Evolutionary conservation across 768 basidiomycete species (phyloP), one percentile per base, ranked within the genome.

Genomic region (Hypsizygus marmoreus): DNA sequence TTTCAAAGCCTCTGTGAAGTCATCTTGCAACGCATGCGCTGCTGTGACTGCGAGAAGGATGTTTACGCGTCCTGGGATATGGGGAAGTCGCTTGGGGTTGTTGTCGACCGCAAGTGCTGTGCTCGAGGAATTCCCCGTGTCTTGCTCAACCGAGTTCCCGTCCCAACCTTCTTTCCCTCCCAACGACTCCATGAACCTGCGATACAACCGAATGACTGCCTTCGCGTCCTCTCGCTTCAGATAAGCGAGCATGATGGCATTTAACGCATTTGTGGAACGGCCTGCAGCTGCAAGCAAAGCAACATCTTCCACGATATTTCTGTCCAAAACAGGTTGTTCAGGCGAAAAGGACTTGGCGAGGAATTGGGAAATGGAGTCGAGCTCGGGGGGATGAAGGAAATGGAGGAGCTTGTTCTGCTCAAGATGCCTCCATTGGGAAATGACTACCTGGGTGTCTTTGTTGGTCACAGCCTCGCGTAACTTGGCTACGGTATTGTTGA

Each of bases 11-110:
- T 62, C 71, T n/a, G 65, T 55, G 53, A 90, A 88, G n/a, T 74
- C 70, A 55, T 79, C 67, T 23, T 70, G 64, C 59, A 81, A 74
- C 4, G 84, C 82, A 59, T 81, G 67, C 12, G 89, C 89, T 16
- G 79, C 69, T n/a, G 80, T 65, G 5, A 72, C 81, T 9, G 72
- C 72, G 24, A 85, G 69, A 19, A 86, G 64, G 24, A 83, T 49
- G 1, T 67, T 56, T 24, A 64, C 57, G n/a, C 65, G 68, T 28
- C 65, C 70, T 40, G 53, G 69, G 50, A 49, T 51, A 47, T 39
- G 48, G 17, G 45, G 57, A 26, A 44, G 28, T 23, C 23, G 39
- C 28, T 53, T 49, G 17, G 53, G 35, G 14, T 63, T 61, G 60
- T 45, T 56, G 41, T 46, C 62, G 45, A 43, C 49, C 40, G 36